Conservation (phyloP, 176 grass and related monocot species). For the Alloteropsis semialata region DNA sequence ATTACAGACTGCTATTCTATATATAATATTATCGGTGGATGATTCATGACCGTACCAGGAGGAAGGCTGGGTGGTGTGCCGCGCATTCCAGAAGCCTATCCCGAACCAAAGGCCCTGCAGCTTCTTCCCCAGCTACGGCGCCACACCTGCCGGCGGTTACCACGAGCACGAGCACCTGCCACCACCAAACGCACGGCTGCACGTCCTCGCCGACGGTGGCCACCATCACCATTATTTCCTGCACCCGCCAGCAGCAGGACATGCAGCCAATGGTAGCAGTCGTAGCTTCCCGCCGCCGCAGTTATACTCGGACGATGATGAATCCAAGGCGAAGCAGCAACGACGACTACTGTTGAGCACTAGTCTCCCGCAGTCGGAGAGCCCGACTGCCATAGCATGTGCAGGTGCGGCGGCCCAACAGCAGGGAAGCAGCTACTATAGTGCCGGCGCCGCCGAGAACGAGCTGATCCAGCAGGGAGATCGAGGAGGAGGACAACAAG, state of each 20-base stretch:
- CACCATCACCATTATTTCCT: slow-evolving; percentile 16
- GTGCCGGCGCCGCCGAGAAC: too few relatives aligned
- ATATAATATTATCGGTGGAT: too few relatives aligned
- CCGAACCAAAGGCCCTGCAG: slow-evolving; percentile 46
- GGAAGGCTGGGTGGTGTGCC: slow-evolving; percentile 98
- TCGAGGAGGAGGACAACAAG: too few relatives aligned
- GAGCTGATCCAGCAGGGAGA: neutral
- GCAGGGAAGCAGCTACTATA: neutral
- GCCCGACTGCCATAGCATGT: neutral
- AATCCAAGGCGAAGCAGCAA: slow-evolving; percentile 45
- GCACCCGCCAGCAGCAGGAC: too few relatives aligned
- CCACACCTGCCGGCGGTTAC: neutral
- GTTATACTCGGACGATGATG: neutral
- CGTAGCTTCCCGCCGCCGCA: too few relatives aligned
- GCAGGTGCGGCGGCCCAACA: too few relatives aligned
- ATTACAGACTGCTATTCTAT: too few relatives aligned
- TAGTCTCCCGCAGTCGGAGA: slow-evolving; percentile 46
- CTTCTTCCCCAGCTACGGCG: slow-evolving; percentile 26
- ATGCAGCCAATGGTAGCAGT: too few relatives aligned
- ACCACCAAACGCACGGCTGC: neutral
- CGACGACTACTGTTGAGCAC: too few relatives aligned
- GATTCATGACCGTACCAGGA: too few relatives aligned
- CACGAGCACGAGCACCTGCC: slow-evolving; percentile 25
- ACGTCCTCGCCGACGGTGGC: neutral
- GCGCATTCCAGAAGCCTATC: slow-evolving; percentile 64